Conservation (phyloP, 495 filamentous ascomycete species). For the Daldinia concentrica region DNA sequence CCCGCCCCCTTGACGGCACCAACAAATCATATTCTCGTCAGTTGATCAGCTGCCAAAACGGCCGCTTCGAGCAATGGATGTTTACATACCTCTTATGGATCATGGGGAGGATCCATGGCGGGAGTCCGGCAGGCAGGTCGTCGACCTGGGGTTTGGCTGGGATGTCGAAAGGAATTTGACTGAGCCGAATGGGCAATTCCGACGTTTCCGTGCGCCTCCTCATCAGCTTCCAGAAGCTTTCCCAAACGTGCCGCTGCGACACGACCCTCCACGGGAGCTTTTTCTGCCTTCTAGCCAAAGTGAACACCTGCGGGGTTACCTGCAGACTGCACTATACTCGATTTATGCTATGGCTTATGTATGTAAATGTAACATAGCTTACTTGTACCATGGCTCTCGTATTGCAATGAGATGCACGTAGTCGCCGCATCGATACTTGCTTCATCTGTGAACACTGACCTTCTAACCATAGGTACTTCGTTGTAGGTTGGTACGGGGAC, state of each 20-base stretch:
- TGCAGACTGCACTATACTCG: conserved; percentile 16
- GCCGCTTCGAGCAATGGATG: conserved; percentile 32
- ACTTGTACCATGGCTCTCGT: conserved; percentile 18
- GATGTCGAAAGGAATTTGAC: conserved; percentile 14
- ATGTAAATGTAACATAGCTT: conserved; percentile 18
- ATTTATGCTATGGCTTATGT: conserved; percentile 31
- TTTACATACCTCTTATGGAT: conserved; percentile 17
- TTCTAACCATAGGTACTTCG: conserved; percentile 4
- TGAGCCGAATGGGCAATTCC: conserved; percentile 26
- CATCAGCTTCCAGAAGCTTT: conserved; percentile 45
- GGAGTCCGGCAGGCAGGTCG: conserved; percentile 12
- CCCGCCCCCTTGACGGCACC: conserved; percentile 2
- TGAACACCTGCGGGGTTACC: conserved; percentile 26
- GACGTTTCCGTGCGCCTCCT: conserved; percentile 23
- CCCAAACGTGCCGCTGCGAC: conserved; percentile 32
- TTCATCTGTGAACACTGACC: conserved; percentile 33
- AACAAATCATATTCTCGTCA: conserved; percentile 36
- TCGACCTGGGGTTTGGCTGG: conserved; percentile 5
- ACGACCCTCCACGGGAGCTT: conserved; percentile 24
- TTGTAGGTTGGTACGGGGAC: neutral
- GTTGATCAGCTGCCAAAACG: conserved; percentile 44
- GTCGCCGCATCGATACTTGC: conserved; percentile 24
- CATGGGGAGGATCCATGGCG: conserved; percentile 29
- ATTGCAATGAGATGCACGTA: conserved; percentile 24
- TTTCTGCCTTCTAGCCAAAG: conserved; percentile 21